phyloP scores from a whole-genome alignment of 1,139 yeast species.

The Zygosaccharomyces sapae region DNA sequence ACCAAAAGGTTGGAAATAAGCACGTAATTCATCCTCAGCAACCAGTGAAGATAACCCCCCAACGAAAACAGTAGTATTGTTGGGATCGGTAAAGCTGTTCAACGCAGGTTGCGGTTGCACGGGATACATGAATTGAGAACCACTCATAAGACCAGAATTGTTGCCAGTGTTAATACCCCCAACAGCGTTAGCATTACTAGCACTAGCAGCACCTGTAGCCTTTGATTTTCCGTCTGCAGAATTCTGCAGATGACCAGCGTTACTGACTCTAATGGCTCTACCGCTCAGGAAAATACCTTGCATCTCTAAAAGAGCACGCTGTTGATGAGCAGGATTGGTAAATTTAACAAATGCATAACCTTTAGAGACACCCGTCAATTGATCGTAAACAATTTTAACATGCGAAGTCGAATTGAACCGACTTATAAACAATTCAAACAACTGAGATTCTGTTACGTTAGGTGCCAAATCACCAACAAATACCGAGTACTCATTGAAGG shows the following conservation, averaged over 20 bases:
- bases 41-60: slow-evolving; percentile 63
- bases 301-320: slow-evolving; percentile 64
- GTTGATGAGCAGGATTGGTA: slow-evolving; percentile 58
- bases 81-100: slow-evolving; percentile 57
- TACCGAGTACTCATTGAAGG: slow-evolving; percentile 48
- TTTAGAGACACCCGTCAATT: slow-evolving; percentile 63
- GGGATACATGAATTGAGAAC: slow-evolving; percentile 27
- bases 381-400: slow-evolving; percentile 74
- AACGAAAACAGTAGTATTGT: slow-evolving; percentile 69
- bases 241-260: slow-evolving; percentile 44
- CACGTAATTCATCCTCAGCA: slow-evolving; percentile 54
- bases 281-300: slow-evolving; percentile 74
- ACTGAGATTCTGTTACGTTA: slow-evolving; percentile 64
- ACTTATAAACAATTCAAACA: slow-evolving; percentile 61
- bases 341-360: slow-evolving; percentile 77
- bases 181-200: slow-evolving; percentile 14
- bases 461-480: slow-evolving; percentile 81
- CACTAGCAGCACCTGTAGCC: slow-evolving; percentile 2
- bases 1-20: slow-evolving; percentile 64
- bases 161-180: not conserved
- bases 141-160: not conserved
- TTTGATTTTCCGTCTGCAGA: slow-evolving; percentile 8
- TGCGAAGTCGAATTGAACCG: slow-evolving; percentile 60
- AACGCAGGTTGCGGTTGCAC: slow-evolving; percentile 38
- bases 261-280: slow-evolving; percentile 66